Evolutionary conservation across 371 early-diverging fungal species (phyloP).

Genomic region (Mucor plumbeus): DNA sequence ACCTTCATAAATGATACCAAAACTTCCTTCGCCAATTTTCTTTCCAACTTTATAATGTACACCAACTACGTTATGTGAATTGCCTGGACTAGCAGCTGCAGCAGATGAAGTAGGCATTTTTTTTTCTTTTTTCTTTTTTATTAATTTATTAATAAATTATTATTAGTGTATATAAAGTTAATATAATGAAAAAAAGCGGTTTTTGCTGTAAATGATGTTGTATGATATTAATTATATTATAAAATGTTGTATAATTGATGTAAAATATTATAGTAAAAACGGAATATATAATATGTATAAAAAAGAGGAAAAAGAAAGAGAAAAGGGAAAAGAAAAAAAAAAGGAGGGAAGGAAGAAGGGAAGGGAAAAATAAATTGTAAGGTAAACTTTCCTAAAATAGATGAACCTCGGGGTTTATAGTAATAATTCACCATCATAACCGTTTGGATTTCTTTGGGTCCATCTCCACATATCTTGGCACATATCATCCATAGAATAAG

Average conservation of each 20-base stretch:
- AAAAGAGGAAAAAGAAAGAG: slow-evolving; percentile 2
- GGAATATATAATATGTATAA: slow-evolving; percentile 6
- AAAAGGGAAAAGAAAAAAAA: background rate
- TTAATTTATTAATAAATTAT: slow-evolving; percentile 5
- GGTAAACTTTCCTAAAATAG: slow-evolving; percentile 17
- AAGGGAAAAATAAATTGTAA: slow-evolving; percentile 10
- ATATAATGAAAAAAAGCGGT: background rate
- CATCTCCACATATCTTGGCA: slow-evolving; percentile 90
- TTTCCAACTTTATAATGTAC: slow-evolving; percentile 92
- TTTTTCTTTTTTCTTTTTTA: background rate
- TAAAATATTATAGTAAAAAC: slow-evolving; percentile 1
- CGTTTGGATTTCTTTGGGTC: slow-evolving; percentile 75
- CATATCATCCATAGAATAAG: slow-evolving; percentile 78
- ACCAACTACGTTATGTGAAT: slow-evolving; percentile 75
- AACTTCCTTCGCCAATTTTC: slow-evolving; percentile 95
- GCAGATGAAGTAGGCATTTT: slow-evolving; percentile 30
- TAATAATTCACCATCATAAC: slow-evolving; percentile 52
- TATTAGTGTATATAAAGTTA: background rate
- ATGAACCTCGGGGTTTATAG: slow-evolving; percentile 13
- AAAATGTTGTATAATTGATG: slow-evolving; percentile 6
- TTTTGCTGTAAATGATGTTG: background rate
- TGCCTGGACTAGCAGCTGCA: slow-evolving; percentile 29
- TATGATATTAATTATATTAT: background rate
- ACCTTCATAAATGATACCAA: slow-evolving; percentile 97
- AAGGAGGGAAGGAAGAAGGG: background rate